Percentiles rank a stretch among this genome's conserved stretches.
Evolutionary conservation across 306 rosid species (phyloP).

Genomic region (Styphnolobium japonicum): DNA sequence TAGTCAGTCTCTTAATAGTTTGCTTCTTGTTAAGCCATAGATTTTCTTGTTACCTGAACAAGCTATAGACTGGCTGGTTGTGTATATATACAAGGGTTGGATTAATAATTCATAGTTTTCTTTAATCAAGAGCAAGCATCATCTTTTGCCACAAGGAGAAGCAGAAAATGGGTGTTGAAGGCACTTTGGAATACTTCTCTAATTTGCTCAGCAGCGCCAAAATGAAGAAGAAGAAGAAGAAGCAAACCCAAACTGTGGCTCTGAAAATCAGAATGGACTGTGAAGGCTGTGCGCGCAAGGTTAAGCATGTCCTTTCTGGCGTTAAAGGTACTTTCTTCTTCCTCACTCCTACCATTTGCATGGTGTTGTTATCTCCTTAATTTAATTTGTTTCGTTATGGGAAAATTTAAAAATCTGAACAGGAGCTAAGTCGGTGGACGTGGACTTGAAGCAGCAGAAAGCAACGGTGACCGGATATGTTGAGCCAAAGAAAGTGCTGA

Average conservation of each 20-base stretch:
- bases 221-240: constrained; percentile 64
- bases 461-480: constrained; percentile 84
- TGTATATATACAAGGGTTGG: not conserved
- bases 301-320: constrained; percentile 76
- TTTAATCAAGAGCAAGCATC: not conserved
- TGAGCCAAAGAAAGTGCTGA: constrained; percentile 86
- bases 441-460: constrained; percentile 92
- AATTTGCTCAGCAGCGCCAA: constrained; percentile 47
- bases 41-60: constrained; percentile 7
- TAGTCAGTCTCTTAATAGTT: not conserved
- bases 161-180: constrained; percentile 71
- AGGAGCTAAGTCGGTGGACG: constrained; percentile 89
- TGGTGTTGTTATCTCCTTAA: not conserved
- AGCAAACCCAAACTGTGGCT: constrained; percentile 81
- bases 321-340: constrained; percentile 59
- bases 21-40: constrained; percentile 6
- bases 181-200: constrained; percentile 81
- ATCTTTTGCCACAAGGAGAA: not conserved
- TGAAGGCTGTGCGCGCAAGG: constrained; percentile 90
- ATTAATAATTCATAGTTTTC: not conserved
- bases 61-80: not conserved
- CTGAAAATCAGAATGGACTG: constrained; percentile 94
- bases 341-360: not conserved
- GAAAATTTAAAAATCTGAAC: not conserved
- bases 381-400: not conserved